Conservation (phyloP, 805 yeast genomes). For the Saturnispora zaruensis region DNA sequence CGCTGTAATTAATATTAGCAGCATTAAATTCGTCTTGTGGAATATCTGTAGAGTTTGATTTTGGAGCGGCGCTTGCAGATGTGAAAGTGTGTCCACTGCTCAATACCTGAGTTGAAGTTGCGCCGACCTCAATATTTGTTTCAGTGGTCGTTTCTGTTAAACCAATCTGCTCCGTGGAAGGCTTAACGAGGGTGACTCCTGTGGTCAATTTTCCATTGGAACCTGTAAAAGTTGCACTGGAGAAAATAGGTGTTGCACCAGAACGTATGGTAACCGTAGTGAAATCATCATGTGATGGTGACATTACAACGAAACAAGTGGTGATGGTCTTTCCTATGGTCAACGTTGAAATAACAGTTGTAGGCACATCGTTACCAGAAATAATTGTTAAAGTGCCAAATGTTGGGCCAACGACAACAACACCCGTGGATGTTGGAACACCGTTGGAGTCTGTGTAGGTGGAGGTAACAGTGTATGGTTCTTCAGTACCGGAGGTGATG, state of each 20-base stretch:
- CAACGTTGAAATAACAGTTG: not conserved
- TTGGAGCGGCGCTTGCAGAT: not conserved
- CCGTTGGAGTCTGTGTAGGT: not conserved
- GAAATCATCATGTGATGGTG: not conserved
- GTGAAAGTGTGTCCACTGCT: too few relatives aligned
- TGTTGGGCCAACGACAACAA: not conserved
- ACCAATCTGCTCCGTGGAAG: not conserved
- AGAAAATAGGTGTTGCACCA: not conserved
- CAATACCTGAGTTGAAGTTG: not conserved
- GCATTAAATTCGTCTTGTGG: not conserved
- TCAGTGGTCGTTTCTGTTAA: not conserved
- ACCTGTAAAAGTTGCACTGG: not conserved
- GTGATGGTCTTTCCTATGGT: not conserved
- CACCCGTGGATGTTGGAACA: not conserved
- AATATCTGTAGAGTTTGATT: too few relatives aligned
- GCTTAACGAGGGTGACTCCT: not conserved
- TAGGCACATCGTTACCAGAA: not conserved
- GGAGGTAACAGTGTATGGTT: not conserved
- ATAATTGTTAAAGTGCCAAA: not conserved
- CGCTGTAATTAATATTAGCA: too few relatives aligned
- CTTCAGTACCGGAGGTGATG: slow-evolving; percentile 11
- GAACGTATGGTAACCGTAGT: not conserved
- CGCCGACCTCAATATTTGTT: not conserved
- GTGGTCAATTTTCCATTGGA: not conserved
- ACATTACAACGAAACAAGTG: not conserved